Conservation (phyloP, 371 early-diverging fungal species). For the Mortierella sp. region DNA sequence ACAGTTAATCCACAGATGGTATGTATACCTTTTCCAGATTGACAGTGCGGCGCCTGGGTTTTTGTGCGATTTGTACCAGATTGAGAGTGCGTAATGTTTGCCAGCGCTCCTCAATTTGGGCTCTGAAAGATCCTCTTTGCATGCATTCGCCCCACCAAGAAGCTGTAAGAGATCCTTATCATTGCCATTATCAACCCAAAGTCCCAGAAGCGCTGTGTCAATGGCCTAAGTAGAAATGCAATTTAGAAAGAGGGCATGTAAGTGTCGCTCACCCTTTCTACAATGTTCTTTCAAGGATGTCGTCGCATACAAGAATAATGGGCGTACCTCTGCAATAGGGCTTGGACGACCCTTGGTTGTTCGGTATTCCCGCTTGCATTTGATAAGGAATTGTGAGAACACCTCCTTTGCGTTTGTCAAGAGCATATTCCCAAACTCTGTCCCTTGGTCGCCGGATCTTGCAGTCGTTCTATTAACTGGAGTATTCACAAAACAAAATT, state of each 20-base stretch:
- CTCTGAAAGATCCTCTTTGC: conserved; percentile 67
- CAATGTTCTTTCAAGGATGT: background rate
- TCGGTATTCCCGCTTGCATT: conserved; percentile 54
- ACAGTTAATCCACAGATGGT: background rate
- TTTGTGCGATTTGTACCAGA: conserved; percentile 71
- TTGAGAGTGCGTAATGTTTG: conserved; percentile 75
- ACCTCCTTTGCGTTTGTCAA: conserved; percentile 74
- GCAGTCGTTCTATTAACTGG: conserved; percentile 20
- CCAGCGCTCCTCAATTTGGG: conserved; percentile 45
- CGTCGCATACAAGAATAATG: background rate
- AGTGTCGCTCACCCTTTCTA: background rate
- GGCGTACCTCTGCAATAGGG: conserved; percentile 31
- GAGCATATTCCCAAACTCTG: conserved; percentile 61
- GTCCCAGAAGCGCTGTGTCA: conserved; percentile 75
- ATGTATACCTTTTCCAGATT: conserved; percentile 75
- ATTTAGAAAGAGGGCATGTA: background rate
- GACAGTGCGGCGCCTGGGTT: conserved; percentile 69
- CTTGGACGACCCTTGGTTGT: conserved; percentile 37
- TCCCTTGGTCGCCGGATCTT: conserved; percentile 27
- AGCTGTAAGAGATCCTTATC: conserved; percentile 59
- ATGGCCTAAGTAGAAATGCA: conserved; percentile 61
- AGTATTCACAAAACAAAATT: background rate
- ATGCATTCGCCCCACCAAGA: conserved; percentile 68
- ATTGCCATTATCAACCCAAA: conserved; percentile 68
- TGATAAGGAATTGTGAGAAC: conserved; percentile 61